phyloP scores from a whole-genome alignment of 192 early-diverging fungal species.

The Chytriomyces sp. region DNA sequence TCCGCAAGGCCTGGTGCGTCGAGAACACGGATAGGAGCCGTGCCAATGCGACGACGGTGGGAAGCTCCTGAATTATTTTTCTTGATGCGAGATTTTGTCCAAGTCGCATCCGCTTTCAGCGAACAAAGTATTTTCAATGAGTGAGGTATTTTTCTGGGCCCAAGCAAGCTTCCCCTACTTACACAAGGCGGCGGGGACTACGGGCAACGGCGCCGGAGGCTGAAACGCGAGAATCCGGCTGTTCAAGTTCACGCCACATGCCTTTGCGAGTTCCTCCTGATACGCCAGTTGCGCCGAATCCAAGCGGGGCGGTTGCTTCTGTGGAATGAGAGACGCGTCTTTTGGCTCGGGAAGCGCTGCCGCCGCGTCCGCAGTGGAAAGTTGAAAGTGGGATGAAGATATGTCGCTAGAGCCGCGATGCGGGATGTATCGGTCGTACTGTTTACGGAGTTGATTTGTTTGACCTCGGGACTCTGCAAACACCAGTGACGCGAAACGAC shows the following conservation, averaged over 20 bases:
- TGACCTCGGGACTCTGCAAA: no score
- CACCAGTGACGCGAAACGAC: no score
- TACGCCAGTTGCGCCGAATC: constrained; percentile 14
- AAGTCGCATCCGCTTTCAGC: constrained; percentile 30
- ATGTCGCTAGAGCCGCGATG: constrained; percentile 71
- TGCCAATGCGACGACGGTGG: constrained; percentile 70
- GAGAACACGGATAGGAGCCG: constrained; percentile 77
- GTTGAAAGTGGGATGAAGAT: constrained; percentile 72
- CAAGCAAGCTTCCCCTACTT: no score
- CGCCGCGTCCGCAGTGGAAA: constrained; percentile 18
- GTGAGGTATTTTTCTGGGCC: no score
- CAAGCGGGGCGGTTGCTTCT: not conserved
- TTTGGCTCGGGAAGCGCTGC: constrained; percentile 23
- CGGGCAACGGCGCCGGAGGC: constrained; percentile 58
- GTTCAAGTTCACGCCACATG: constrained; percentile 76
- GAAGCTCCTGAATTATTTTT: constrained; percentile 14
- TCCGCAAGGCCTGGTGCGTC: constrained; percentile 83
- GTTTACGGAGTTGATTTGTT: no score
- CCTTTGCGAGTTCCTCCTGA: constrained; percentile 71
- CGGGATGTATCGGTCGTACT: constrained; percentile 89
- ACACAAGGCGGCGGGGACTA: not conserved
- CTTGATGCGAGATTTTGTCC: constrained; percentile 3
- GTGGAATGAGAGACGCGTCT: constrained; percentile 13
- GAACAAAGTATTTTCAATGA: no score
- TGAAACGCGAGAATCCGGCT: constrained; percentile 84